Conservation (phyloP, 176 grass and related monocot genomes). For the Juncus inflexus region DNA sequence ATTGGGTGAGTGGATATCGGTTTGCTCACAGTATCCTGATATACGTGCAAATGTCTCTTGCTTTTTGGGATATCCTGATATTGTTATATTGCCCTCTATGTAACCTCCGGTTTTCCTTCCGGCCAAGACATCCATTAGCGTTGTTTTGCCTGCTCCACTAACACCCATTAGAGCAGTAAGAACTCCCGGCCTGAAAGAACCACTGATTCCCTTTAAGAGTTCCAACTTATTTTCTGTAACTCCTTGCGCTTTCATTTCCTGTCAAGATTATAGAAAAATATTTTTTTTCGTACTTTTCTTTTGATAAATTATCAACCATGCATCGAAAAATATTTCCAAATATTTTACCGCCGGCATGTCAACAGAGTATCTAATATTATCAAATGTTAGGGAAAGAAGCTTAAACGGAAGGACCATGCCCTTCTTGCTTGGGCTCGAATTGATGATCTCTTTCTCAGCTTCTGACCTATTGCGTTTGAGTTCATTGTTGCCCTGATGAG, state of each 20-base stretch:
- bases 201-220: conserved; percentile 38
- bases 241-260: conserved; percentile 47
- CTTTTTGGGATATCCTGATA: conserved; percentile 60
- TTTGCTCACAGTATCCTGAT: conserved; percentile 23
- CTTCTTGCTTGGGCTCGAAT: conserved; percentile 30
- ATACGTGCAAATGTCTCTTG: conserved; percentile 47
- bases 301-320: background rate
- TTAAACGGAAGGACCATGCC: conserved; percentile 67
- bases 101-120: conserved; percentile 17
- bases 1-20: conserved; percentile 52
- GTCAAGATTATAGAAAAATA: background rate
- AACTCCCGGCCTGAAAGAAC: conserved; percentile 49
- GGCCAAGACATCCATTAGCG: too few relatives aligned
- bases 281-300: background rate
- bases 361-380: conserved; percentile 45
- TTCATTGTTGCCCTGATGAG: background rate
- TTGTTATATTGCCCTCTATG: conserved; percentile 45
- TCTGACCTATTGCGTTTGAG: background rate
- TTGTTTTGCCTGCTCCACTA: conserved; percentile 18
- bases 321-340: background rate
- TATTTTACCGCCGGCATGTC: conserved; percentile 42
- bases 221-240: conserved; percentile 34
- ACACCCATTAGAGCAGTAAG: conserved; percentile 61
- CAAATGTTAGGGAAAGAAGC: conserved; percentile 40
- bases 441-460: background rate